Evolutionary conservation across 352 stramenopile species (phyloP), one percentile per base, ranked within the genome.

Genomic region (Pythium coloratum): DNA sequence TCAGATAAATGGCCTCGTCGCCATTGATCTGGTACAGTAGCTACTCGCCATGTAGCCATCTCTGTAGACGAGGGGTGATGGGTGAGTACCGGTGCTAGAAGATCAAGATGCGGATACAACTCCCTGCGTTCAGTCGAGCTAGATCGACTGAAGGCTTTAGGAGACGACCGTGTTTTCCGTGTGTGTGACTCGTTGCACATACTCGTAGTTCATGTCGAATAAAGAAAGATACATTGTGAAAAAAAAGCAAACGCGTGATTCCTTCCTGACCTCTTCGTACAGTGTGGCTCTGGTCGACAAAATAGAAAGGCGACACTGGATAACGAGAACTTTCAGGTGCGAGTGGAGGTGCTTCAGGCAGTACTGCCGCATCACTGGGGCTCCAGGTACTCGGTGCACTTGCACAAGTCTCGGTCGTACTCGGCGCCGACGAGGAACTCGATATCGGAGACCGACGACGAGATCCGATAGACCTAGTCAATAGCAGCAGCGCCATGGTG

Each of bases 381-480:
- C 40, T 77, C 84, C 64, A 89, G 59, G 64, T 93, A 96, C 53
- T 91, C 74, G 7, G 77, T 85, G 72, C 88, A 96, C 66, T 88
- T 93, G 73, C 88, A 96, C 14, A 96, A 73, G 12, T 80, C 81
- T 13, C 88, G 86, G 69, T 92, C 84, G 64, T 94, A 94, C 67
- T 96, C 84, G 33, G 84, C 86, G n/a, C 86, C 86, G 20, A 96
- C 88, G 18, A 94, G 82, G 64, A 96, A 96, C 67, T 94, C 84
- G 36, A 94, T 85, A 64, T 91, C 80, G 12, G 82, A 73, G 6
- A 88, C 86, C 1, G 80, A 78, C n/a, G 85, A 86, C n/a, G 83
- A 82, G 65, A 94, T 93, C 24, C 73, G 72, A 72, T 94, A 94
- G 67, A 94, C 78, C 86, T 94, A n/a, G 8, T 33, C 18, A 57